These are phyloP conservation scores for Areca catechu DNA, from an alignment of 176 grass and related monocot species.

Conservation along the genomic window DNA sequence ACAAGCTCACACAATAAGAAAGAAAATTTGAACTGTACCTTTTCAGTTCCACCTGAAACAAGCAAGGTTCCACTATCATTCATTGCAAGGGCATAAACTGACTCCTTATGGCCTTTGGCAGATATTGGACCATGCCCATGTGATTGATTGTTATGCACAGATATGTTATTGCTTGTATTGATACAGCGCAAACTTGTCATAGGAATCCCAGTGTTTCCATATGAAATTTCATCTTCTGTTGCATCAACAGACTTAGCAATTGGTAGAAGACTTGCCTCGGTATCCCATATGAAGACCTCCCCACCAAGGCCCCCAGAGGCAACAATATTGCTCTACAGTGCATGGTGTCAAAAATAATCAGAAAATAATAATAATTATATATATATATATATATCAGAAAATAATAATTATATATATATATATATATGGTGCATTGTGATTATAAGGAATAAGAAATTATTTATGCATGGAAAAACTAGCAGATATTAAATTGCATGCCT, in stretches of 20 bases:
- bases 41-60: conserved; percentile 96
- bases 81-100: conserved; percentile 97
- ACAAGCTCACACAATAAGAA: not conserved
- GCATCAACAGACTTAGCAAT: conserved; percentile 54
- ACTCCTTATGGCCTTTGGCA: conserved; percentile 91
- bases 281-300: conserved; percentile 96
- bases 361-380: too few relatives aligned
- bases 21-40: conserved; percentile 28
- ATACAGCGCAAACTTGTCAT: conserved; percentile 56
- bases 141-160: conserved; percentile 28
- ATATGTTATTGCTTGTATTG: conserved; percentile 33
- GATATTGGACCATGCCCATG: conserved; percentile 73
- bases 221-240: conserved; percentile 62
- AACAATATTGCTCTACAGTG: conserved; percentile 70
- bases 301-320: conserved; percentile 89
- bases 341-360: conserved; percentile 18
- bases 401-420: too few relatives aligned
- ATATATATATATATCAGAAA: too few relatives aligned
- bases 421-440: not conserved
- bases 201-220: conserved; percentile 57
- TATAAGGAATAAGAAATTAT: not conserved
- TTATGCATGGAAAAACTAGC: too few relatives aligned
- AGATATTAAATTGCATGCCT: too few relatives aligned
- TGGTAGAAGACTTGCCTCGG: conserved; percentile 70
- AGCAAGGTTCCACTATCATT: conserved; percentile 79